Base-by-base conservation (phyloP, 139 green algal species). In the Eudorina sp. region DNA sequence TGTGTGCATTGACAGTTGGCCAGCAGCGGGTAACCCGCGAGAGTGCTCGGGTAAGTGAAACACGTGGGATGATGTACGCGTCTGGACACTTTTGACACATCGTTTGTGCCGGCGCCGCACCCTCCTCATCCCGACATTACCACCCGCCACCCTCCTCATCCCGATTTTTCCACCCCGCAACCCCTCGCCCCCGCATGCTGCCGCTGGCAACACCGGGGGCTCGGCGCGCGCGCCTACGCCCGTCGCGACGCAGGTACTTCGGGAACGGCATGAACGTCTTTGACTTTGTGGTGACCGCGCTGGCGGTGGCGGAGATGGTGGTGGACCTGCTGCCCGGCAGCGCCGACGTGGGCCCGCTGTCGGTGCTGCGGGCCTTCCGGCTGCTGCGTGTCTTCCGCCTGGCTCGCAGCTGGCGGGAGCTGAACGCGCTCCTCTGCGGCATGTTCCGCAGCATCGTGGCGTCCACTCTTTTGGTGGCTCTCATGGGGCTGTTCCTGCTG, bases 341-440 rank as follows among this genome's bases (percentile, higher is more conserved):
- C 3, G 36, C 79, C 3, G 77, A 94, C 36, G 53, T 96, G 11
- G 69, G 92, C n/a, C 88, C 90, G n/a, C 83, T 96, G 40, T 95
- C 92, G 29, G 92, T 95, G 53, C 92, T 98, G 23, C 91, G 94
- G 8, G 87, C 94, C 23, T 95, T 96, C 83, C 92, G 95, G 23
- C 86, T 98, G 69, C 88, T 97, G 66, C 88, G 96, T 21, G 78
- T 98, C 7, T 96, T 98, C 89, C 93, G 94, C 48, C 90, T 96
- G 40, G 92, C 93, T 36, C 84, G 92, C 55, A 89, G 40, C 48
- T 96, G 94, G 94, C 88, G 93, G 27, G 85, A 94, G 84, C 95
- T 97, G 0, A 94, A 96, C 88, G 90, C 91, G 27, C 95, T 96
- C 74, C 92, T 97, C 60, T 85, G 68, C 23, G 93, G 92, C n/a